These are phyloP conservation scores for Rosa rugosa DNA, from an alignment of 306 rosid genomes.

Conservation along the genomic window DNA sequence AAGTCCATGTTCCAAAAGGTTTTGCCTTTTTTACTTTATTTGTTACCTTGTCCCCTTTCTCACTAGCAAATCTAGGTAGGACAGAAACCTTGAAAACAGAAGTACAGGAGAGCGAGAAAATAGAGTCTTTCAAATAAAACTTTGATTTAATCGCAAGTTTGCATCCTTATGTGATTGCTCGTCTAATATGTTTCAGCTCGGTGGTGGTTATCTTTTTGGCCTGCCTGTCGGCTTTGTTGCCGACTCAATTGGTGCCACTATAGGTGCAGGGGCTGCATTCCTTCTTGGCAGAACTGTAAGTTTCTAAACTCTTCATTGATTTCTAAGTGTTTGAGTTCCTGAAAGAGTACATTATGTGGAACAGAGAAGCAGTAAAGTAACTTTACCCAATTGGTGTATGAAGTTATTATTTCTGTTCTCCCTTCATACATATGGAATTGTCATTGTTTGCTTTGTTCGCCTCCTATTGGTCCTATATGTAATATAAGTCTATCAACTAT, in stretches of 20 bases:
- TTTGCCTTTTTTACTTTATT: background rate
- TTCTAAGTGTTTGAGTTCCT: background rate
- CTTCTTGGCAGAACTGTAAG: conserved; percentile 88
- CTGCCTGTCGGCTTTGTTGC: conserved; percentile 74
- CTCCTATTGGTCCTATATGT: conserved; percentile 5
- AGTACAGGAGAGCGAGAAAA: background rate
- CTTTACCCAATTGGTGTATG: background rate
- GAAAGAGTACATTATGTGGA: background rate
- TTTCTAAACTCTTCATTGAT: conserved; percentile 14
- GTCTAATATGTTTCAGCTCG: conserved; percentile 56
- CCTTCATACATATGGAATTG: background rate
- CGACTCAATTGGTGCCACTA: conserved; percentile 84
- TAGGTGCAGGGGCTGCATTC: conserved; percentile 86
- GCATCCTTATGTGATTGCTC: conserved; percentile 14
- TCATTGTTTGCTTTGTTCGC: background rate
- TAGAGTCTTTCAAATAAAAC: background rate
- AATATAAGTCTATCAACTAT: background rate
- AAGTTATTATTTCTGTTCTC: background rate
- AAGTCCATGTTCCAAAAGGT: background rate
- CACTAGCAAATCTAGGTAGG: background rate
- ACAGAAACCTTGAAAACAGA: background rate
- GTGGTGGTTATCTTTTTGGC: conserved; percentile 95
- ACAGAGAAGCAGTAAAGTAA: background rate
- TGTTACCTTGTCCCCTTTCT: background rate
- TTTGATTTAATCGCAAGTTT: background rate